A percentile compares a stretch with the other conserved stretches of the same genome.
Evolutionary conservation across 2,329 filamentous ascomycete genomes (phyloP).

Genomic region (Zasmidium citrigriseum): DNA sequence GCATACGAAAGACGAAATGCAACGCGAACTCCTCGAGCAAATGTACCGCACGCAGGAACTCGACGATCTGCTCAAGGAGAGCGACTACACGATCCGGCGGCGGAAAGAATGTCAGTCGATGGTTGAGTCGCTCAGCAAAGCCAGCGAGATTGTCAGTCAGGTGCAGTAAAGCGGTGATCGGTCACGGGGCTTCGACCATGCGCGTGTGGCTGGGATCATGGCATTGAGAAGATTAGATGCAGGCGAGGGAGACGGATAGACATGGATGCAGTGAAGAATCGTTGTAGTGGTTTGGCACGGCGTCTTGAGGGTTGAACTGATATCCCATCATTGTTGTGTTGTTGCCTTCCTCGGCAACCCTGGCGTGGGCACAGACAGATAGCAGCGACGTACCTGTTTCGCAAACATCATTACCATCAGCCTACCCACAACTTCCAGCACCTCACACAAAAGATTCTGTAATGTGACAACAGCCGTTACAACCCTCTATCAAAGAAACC

Average conservation of each 20-base stretch:
- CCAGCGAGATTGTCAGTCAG: constrained; percentile 92
- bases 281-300: not conserved
- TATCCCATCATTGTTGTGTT: not conserved
- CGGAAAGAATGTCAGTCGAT: constrained; percentile 99
- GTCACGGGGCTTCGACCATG: not conserved
- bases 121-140: constrained; percentile 82
- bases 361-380: not conserved
- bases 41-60: constrained; percentile 92
- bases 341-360: not conserved
- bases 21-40: constrained; percentile 91
- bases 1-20: constrained; percentile 97
- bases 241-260: no score
- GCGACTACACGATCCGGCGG: constrained; percentile 90
- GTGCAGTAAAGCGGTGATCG: constrained; percentile 59
- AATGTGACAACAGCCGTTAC: no score
- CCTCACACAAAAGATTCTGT: no score
- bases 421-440: no score
- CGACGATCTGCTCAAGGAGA: constrained; percentile 95
- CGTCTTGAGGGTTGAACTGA: no score
- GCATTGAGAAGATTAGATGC: not conserved
- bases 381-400: not conserved
- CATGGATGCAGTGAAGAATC: no score
- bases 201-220: not conserved
- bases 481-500: no score
- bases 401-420: not conserved